These are phyloP conservation scores for Paspalum notatum DNA, from an alignment of 176 grass and related monocot species.

Conservation along the genomic window DNA sequence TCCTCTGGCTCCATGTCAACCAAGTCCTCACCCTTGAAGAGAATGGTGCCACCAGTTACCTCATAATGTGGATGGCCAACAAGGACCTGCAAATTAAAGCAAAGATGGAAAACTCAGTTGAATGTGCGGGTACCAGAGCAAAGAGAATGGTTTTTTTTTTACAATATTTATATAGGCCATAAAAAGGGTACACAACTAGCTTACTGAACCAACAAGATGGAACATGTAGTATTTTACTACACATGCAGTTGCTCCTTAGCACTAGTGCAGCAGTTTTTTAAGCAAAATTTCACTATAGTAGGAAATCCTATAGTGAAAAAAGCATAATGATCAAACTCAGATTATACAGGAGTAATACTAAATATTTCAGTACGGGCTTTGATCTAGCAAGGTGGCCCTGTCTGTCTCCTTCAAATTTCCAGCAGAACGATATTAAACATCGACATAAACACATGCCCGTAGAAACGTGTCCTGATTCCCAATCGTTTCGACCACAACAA, in stretches of 20 bases:
- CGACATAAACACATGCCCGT: background rate
- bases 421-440: background rate
- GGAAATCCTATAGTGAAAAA: background rate
- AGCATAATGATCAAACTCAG: background rate
- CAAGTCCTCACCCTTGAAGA: conserved; percentile 89
- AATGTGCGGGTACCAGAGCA: background rate
- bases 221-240: background rate
- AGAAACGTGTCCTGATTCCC: background rate
- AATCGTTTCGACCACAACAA: background rate
- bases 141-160: background rate
- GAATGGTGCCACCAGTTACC: conserved; percentile 78
- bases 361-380: background rate
- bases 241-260: background rate
- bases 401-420: background rate
- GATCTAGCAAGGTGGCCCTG: background rate
- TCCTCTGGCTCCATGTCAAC: conserved; percentile 92
- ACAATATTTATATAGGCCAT: background rate
- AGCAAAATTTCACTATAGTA: background rate
- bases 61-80: conserved; percentile 94
- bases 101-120: background rate
- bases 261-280: background rate
- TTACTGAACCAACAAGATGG: background rate
- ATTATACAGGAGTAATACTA: background rate
- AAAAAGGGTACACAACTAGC: background rate
- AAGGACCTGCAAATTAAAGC: conserved; percentile 64